Evolutionary conservation across 2,329 filamentous ascomycete species (phyloP), one percentile per base, ranked within the genome.

Genomic region (Pseudogymnoascus sp.): DNA sequence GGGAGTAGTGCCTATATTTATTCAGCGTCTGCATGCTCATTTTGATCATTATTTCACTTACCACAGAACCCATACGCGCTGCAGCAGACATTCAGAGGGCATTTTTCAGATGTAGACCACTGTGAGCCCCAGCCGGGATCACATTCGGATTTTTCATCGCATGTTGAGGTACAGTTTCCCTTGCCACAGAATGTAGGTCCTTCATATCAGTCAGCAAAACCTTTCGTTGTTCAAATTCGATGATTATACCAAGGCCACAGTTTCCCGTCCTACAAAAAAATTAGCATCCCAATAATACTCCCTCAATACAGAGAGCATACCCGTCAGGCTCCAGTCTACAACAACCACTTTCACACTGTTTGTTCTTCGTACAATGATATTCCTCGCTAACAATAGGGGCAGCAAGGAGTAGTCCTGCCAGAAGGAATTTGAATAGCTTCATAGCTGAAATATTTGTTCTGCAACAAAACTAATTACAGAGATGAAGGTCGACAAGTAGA

Each of bases 61-160:
- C 73, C 72, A 36, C 73, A 76, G 47, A 72, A 75, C 3, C 74
- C 72, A 20, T 61, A 72, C 11, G 70, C 60, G 18, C 63, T 68
- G 47, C 74, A 76, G 66, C 74, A 76, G 0, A 75, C 74, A 12
- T 75, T 73, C 0, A 75, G 65, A 0, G 73, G 74, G 57, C 74
- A 75, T 9, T 65, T 64, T 18, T 59, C 25, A 1, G 63, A 57
- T 33, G 65, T 50, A 14, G 65, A 67, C 33, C 64, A 73, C 38
- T 70, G 41, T 2, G 61, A 28, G 0, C 70, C 71, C 64, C 65
- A 71, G 2, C 69, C 70, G 3, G 71, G 70, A 25, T 74, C 65
- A 43, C 72, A 74, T 20, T 72, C 67, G 0, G 64, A 61, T 20
- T 71, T 71, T 28, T 61, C 54, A 22, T 64, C 36, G 18, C 73